Percentiles rank a stretch among this genome's conserved stretches.
Conservation (phyloP, 257 asterid species). For the Solanum corneliomulleri region DNA sequence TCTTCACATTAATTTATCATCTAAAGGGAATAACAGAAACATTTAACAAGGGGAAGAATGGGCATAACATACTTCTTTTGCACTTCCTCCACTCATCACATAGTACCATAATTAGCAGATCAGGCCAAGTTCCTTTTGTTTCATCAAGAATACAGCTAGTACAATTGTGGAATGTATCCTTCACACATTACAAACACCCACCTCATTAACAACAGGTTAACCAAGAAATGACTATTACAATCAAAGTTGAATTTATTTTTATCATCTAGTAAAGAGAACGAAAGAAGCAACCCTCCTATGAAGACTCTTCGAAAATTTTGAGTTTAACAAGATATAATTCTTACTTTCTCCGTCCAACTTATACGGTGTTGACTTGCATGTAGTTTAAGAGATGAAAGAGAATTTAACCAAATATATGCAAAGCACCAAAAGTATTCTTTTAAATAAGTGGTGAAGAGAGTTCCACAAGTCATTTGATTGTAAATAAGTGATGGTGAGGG, state of each 20-base stretch:
- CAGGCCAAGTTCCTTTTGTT: constrained; percentile 84
- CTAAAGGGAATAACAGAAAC: not conserved
- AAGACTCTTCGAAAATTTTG: not conserved
- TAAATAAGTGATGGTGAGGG: not conserved
- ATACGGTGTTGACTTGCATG: not conserved
- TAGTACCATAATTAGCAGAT: constrained; percentile 48
- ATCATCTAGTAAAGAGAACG: not conserved
- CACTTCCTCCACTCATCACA: constrained; percentile 97
- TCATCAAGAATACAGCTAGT: constrained; percentile 53
- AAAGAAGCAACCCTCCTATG: not conserved
- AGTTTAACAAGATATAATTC: not conserved
- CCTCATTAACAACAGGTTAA: not conserved
- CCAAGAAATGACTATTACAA: constrained; percentile 3
- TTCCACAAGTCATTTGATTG: not conserved
- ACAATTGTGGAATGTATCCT: constrained; percentile 62
- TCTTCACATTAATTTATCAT: not conserved
- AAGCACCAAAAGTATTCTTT: not conserved
- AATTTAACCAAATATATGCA: not conserved
- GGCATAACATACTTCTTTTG: constrained; percentile 60
- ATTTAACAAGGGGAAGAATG: not conserved
- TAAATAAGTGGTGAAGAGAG: not conserved
- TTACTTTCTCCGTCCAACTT: not conserved
- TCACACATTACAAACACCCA: not conserved
- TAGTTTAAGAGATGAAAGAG: not conserved
- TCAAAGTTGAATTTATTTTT: not conserved